Evolutionary conservation across 768 basidiomycete genomes (phyloP).

Genomic region (Boletus patriciae): DNA sequence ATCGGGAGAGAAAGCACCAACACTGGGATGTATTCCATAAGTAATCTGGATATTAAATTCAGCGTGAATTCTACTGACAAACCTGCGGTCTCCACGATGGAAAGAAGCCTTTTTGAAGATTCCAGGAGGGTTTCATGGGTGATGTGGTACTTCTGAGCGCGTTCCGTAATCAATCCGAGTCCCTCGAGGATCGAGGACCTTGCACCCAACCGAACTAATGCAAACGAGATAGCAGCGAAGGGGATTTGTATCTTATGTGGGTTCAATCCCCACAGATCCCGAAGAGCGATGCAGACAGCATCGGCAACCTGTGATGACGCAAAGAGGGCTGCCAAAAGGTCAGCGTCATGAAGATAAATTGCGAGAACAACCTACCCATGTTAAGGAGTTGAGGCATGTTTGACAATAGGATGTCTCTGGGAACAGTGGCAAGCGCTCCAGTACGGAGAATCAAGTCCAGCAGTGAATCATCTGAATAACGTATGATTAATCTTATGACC

Average conservation of each 20-base stretch:
- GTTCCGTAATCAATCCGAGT: conserved; percentile 32
- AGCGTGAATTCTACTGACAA: conserved; percentile 39
- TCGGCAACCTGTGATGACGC: conserved; percentile 29
- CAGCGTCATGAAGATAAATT: neutral
- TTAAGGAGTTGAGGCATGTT: conserved; percentile 43
- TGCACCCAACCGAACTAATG: conserved; percentile 49
- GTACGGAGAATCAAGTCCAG: conserved; percentile 42
- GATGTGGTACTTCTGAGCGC: conserved; percentile 12
- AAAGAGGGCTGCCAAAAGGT: conserved; percentile 18
- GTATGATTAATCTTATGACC: neutral
- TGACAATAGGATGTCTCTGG: conserved; percentile 27
- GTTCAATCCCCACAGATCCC: conserved; percentile 33
- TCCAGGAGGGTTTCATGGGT: conserved; percentile 27
- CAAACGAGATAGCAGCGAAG: conserved; percentile 36
- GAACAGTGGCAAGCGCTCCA: conserved; percentile 40
- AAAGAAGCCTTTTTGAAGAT: conserved; percentile 43
- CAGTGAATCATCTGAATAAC: conserved; percentile 39
- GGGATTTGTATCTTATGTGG: conserved; percentile 29
- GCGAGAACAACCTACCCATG: conserved; percentile 36
- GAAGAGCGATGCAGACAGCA: conserved; percentile 37
- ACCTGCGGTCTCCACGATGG: conserved; percentile 43
- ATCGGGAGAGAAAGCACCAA: conserved; percentile 34
- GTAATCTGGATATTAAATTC: neutral
- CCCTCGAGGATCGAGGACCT: conserved; percentile 35
- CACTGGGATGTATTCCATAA: conserved; percentile 25